Evolutionary conservation across 2,329 filamentous ascomycete species (phyloP), one percentile per base, ranked within the genome.

Genomic region (Phialophora verrucosa): DNA sequence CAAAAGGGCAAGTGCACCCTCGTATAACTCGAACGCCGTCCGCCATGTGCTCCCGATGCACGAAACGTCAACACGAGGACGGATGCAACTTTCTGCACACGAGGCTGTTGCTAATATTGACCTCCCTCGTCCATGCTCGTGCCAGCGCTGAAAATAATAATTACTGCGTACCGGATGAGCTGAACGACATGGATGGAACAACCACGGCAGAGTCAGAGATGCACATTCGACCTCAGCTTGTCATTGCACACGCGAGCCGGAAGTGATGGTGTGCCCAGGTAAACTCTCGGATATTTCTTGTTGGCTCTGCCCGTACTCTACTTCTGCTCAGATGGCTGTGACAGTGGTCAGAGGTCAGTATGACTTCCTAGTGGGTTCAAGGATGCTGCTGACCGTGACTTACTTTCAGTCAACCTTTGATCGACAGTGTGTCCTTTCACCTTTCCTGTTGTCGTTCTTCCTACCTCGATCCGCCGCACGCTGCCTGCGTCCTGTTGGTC

Each of bases 1-100:
- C 49, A 51, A 29, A 2, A 27, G 49, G 49, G 49, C 49, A 51
- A 51, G 49, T 51, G 20, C 49, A 51, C 27, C 20, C 49, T 51
- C 49, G 38, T 44, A 44, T 44, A 44, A 44, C 38, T 7, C 38
- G 14, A 44, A 44, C 6, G 38, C 4, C 6, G 38, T 14, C 12
- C 35, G 6, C n/a, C 8, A 11, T 20, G 2, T 29, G n/a, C 2
- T 51, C 47, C 49, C 23, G 49, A 10, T 27, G 49, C 49, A 51
- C 25, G 3, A 14, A 10, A 27, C 25, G 25, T 27, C 14, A 44
- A 42, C 49, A 11, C 25, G 2, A 23, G 20, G 20, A 25, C 49
- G 20, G 20, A 51, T 51, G 6, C 44, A n/a, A 20, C 44, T 20
- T 5, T 20, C 44, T 11, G 17, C 49, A 51, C 49, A 23, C 20